phyloP scores from a whole-genome alignment of 2,329 filamentous ascomycete species.

The Decorospora gaudefroyi region DNA sequence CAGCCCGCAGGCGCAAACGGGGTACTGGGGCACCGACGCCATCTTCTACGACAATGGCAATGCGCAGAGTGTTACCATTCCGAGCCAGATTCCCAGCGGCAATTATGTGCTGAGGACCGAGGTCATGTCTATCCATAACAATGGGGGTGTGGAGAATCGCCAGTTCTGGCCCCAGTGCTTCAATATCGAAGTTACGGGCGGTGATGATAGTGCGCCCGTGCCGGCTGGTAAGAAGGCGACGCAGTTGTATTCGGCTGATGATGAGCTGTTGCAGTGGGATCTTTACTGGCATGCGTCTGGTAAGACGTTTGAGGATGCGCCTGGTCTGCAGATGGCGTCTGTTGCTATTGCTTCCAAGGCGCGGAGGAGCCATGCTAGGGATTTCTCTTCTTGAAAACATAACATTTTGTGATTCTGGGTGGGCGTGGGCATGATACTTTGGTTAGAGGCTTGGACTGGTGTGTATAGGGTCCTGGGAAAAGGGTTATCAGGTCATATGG shows the following conservation, averaged over 20 bases:
- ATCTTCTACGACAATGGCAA: constrained; percentile 45
- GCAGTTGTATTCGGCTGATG: constrained; percentile 34
- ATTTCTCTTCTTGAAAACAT: constrained; percentile 34
- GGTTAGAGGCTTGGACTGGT: too few relatives aligned
- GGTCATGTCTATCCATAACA: constrained; percentile 44
- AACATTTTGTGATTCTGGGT: too few relatives aligned
- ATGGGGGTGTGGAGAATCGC: constrained; percentile 36
- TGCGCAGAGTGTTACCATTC: constrained; percentile 40
- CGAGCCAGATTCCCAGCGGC: constrained; percentile 38
- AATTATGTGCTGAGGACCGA: constrained; percentile 46
- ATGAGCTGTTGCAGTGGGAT: constrained; percentile 37
- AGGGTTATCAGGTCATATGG: too few relatives aligned
- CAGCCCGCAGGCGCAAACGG: constrained; percentile 26
- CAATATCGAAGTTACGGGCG: constrained; percentile 43
- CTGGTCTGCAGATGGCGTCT: constrained; percentile 33
- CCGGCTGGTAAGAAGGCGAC: constrained; percentile 39
- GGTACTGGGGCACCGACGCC: constrained; percentile 41
- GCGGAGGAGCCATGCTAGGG: constrained; percentile 31
- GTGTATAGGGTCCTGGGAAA: too few relatives aligned
- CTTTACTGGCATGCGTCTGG: constrained; percentile 39
- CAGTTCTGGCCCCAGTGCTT: constrained; percentile 47
- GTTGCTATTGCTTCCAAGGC: constrained; percentile 21
- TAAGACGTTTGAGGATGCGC: constrained; percentile 27
- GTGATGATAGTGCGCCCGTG: constrained; percentile 29
- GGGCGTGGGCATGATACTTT: too few relatives aligned